Conservation (phyloP, 2,329 filamentous ascomycete genomes). For the Aspergillus caelatus region DNA sequence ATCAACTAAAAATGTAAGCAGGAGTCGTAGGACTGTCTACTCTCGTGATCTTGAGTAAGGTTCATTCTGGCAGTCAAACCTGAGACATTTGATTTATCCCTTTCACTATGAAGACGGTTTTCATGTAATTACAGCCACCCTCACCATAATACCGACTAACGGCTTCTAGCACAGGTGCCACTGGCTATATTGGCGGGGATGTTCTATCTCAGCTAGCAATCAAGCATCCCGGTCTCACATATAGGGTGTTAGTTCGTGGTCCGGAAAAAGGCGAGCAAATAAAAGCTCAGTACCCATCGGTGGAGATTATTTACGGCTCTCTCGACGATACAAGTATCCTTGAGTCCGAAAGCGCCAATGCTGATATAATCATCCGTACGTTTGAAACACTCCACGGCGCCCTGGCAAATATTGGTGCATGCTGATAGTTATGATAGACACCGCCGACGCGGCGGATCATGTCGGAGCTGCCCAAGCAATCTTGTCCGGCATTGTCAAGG, state of each 20-base stretch:
- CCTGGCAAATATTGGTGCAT: too few species aligned
- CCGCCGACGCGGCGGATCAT: slow-evolving; percentile 16
- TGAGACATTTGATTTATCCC: too few species aligned
- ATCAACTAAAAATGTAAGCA: too few species aligned
- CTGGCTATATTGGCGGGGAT: slow-evolving; percentile 37
- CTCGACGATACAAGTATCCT: slow-evolving; percentile 6
- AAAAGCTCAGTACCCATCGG: slow-evolving; percentile 8
- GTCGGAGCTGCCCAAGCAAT: slow-evolving; percentile 12
- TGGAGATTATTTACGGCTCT: slow-evolving; percentile 2
- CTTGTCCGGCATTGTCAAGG: slow-evolving; percentile 8
- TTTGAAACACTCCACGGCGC: too few species aligned
- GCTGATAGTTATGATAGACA: slow-evolving; percentile 4
- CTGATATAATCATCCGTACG: slow-evolving; percentile 20
- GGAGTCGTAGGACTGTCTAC: too few species aligned
- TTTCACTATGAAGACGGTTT: too few species aligned
- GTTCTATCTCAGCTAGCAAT: slow-evolving; percentile 46
- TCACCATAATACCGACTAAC: too few species aligned
- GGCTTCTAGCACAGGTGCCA: not conserved
- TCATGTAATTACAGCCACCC: too few species aligned
- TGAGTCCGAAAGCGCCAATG: slow-evolving; percentile 9
- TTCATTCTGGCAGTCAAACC: too few species aligned
- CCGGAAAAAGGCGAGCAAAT: slow-evolving; percentile 9
- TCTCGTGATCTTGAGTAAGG: too few species aligned
- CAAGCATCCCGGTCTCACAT: slow-evolving; percentile 9
- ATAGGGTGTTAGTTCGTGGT: slow-evolving; percentile 12